Percentiles rank a stretch among this genome's conserved stretches.
Conservation (phyloP, 495 filamentous ascomycete species). For the Lentithecium fluviatile region DNA sequence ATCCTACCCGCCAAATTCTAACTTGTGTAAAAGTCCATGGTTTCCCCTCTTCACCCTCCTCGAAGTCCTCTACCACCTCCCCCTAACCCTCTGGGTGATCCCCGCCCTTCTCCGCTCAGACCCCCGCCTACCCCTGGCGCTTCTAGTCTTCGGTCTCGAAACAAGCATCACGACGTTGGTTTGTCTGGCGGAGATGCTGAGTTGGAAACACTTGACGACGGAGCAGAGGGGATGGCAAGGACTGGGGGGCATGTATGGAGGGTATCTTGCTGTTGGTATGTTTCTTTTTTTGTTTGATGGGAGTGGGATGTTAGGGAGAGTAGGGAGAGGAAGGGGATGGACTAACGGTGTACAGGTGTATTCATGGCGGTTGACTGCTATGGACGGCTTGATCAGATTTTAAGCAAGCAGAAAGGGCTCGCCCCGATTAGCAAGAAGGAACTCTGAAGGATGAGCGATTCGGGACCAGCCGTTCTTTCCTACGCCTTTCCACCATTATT, state of each 20-base stretch:
- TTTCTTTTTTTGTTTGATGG: constrained; percentile 36
- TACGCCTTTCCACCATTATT: too few species aligned
- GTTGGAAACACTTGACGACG: constrained; percentile 38
- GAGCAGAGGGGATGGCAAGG: constrained; percentile 52
- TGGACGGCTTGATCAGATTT: constrained; percentile 41
- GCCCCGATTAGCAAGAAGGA: constrained; percentile 25
- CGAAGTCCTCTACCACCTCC: constrained; percentile 68
- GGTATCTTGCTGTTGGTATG: constrained; percentile 73
- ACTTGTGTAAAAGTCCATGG: constrained; percentile 51
- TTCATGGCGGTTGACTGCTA: constrained; percentile 60
- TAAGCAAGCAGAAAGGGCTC: constrained; percentile 6
- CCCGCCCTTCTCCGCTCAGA: constrained; percentile 52
- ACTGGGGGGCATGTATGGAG: constrained; percentile 63
- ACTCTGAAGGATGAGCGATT: constrained; percentile 2
- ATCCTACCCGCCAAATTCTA: constrained; percentile 1
- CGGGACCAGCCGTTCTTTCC: too few species aligned
- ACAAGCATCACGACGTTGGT: constrained; percentile 69
- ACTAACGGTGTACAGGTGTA: too few species aligned
- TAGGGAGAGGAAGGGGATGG: too few species aligned
- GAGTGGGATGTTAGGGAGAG: too few species aligned
- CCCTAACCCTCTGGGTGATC: constrained; percentile 65
- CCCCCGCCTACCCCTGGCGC: constrained; percentile 59
- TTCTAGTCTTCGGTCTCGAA: constrained; percentile 68
- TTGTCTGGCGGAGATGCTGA: constrained; percentile 61
- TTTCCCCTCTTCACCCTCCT: constrained; percentile 67